Evolutionary conservation across 768 basidiomycete species (phyloP), one percentile per base, ranked within the genome.

Genomic region (Serendipita indica): DNA sequence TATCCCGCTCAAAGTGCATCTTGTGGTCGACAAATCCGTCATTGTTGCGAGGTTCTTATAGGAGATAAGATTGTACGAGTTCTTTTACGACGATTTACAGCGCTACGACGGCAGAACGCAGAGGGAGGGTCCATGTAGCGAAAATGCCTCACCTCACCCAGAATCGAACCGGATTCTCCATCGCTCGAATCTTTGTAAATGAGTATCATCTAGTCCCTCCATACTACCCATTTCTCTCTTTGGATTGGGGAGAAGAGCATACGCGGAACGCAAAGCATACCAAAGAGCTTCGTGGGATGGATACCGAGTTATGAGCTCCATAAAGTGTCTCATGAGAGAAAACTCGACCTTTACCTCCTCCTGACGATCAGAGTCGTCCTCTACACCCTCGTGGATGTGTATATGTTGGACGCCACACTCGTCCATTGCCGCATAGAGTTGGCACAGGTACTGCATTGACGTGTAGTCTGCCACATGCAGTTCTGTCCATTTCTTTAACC

Each of bases 391-490:
- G 39, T 12, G 12, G 4, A 43, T 25, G 54, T 54, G 18, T 12
- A 57, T 32, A 14, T 49, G 16, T n/a, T 33, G 20, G 20, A 54
- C 43, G 6, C 39, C 56, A 27, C 61, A 71, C 65, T n/a, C 20
- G 16, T 59, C 39, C 35, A 62, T 45, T 7, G 30, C 18, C 3
- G 25, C 14, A 22, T 39, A 20, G 16, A 80, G 63, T 30, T 66
- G 66, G 62, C 73, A 74, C 37, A 79, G 67, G 60, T 78, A 79
- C 62, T 84, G 77, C 37, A 80, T 72, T 3, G 84, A 79, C 45
- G 81, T 80, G 65, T 80, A 78, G 66, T 87, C 85, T 25, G 81
- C 80, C 30, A 84, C 71, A 64, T 86, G 82, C n/a, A 63, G 66
- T 39, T 80, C 73, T 12, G 85, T 71, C 85, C 85, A 86, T 45